Evolutionary conservation across 2,329 filamentous ascomycete genomes (phyloP), one percentile per base, ranked within the genome.

Genomic region (Raffaelea arxii): DNA sequence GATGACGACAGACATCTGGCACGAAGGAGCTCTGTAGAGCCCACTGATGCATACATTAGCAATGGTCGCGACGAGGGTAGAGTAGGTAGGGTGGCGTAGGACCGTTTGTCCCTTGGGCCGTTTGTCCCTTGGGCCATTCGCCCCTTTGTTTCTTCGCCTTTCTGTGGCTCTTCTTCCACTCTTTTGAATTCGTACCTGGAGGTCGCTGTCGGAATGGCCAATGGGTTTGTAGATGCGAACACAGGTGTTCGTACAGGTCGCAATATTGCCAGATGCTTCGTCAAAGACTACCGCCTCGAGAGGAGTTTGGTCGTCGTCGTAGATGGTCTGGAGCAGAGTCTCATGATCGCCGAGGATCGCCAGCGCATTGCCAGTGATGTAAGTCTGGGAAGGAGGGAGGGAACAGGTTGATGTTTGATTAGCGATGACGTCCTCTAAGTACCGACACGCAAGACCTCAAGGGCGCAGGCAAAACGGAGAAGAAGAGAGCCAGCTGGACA

Each of bases 281-380:
- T 97, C 86, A 51, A 97, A 77, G 25, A 80, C 77, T 53, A 97
- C 78, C 24, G 88, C 84, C 53, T 88, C 77, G 24, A 97, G 68
- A 25, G 63, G 61, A 16, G 67, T 72, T 22, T 80, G 72, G 54
- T 86, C 79, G 58, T 94, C 85, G 58, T 92, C 82, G 67, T 95
- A 94, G 55, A 94, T 84, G 4, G 90, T 96, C 64, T 98, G 92
- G 27, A 95, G 66, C 52, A 96, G 78, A 46, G 77, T 77, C 51
- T 82, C 74, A 44, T 86, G 77, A 43, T 80, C 84, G 59, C 79
- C 77, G 55, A 97, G 80, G 57, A 98, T 82, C 45, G 92, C 80
- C 53, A 97, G 78, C 51, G 87, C 87, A 65, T 84, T 86, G 58
- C 91, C 91, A 50, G 86, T 92, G 54, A 96, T 84, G 66, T 97